These are phyloP conservation scores for Cladophialophora chaetospira DNA, from an alignment of 2,329 filamentous ascomycete species.

Conservation along the genomic window DNA sequence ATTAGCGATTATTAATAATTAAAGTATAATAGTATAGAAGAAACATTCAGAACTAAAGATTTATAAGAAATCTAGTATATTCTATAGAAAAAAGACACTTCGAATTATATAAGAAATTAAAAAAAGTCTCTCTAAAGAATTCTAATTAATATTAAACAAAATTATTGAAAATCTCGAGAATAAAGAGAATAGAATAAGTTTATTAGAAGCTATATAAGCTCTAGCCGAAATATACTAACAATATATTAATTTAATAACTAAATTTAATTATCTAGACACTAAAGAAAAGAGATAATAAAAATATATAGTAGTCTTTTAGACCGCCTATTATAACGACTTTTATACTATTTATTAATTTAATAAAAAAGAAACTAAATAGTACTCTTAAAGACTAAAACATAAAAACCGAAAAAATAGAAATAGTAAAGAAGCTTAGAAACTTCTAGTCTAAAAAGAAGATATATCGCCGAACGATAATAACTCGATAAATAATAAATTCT, in stretches of 20 bases:
- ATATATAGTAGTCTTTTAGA: background rate
- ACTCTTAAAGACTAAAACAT: too few relatives aligned
- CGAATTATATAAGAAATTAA: background rate
- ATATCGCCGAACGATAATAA: background rate
- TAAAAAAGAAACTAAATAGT: too few relatives aligned
- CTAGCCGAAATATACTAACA: too few relatives aligned
- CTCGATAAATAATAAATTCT: background rate
- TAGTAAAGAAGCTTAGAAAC: background rate
- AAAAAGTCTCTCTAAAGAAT: too few relatives aligned
- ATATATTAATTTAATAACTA: too few relatives aligned
- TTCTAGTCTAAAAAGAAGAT: background rate
- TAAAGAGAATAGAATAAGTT: too few relatives aligned
- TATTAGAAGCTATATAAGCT: too few relatives aligned
- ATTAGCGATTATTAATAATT: background rate
- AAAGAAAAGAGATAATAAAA: too few relatives aligned
- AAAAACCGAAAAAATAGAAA: background rate
- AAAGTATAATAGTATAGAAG: background rate
- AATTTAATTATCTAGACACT: too few relatives aligned
- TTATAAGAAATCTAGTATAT: background rate
- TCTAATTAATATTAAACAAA: background rate
- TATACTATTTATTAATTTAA: background rate
- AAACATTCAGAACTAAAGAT: background rate
- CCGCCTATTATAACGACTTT: background rate
- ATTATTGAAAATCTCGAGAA: too few relatives aligned
- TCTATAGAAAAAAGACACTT: background rate